Percentiles rank a stretch among this genome's conserved stretches.
Evolutionary conservation across 2,329 filamentous ascomycete genomes (phyloP).

Genomic region (Hypoxylon sp.): DNA sequence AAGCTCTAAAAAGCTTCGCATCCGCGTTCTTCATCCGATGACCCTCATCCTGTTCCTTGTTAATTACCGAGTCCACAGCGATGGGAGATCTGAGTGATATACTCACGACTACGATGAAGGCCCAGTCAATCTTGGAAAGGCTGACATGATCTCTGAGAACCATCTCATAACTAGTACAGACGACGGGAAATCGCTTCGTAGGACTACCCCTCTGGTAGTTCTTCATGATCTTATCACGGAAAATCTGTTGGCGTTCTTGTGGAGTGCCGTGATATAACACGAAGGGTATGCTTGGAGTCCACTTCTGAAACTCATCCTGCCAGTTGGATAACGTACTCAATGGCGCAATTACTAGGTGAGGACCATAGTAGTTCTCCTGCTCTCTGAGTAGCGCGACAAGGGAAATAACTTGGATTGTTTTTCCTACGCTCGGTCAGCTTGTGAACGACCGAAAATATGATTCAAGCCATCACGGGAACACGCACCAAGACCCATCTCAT

Average conservation of each 20-base stretch:
- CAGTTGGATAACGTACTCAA: slow-evolving; percentile 94
- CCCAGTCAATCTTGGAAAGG: slow-evolving; percentile 88
- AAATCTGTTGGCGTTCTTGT: slow-evolving; percentile 79
- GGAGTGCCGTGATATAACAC: slow-evolving; percentile 91
- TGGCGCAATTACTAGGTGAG: slow-evolving; percentile 90
- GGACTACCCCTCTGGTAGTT: slow-evolving; percentile 72
- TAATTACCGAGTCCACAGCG: slow-evolving; percentile 10
- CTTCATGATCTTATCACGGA: slow-evolving; percentile 75
- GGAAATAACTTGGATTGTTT: slow-evolving; percentile 91
- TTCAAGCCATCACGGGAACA: slow-evolving; percentile 13
- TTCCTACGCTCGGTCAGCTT: slow-evolving; percentile 63
- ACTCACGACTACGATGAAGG: slow-evolving; percentile 92
- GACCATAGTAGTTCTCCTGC: slow-evolving; percentile 83
- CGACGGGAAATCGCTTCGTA: slow-evolving; percentile 81
- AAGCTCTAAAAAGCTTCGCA: slow-evolving; percentile 87
- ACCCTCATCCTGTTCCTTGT: slow-evolving; percentile 78
- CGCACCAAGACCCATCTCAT: slow-evolving; percentile 88
- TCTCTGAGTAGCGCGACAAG: slow-evolving; percentile 89
- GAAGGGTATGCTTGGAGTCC: slow-evolving; percentile 89
- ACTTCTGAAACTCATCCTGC: slow-evolving; percentile 92
- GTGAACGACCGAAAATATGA: not conserved
- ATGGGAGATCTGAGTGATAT: not conserved
- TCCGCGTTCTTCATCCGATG: slow-evolving; percentile 98
- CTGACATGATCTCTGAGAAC: slow-evolving; percentile 89
- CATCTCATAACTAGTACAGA: slow-evolving; percentile 96